A percentile compares a stretch with the other conserved stretches of the same genome.
phyloP scores from a whole-genome alignment of 257 asterid species.

The Gentiana straminea region DNA sequence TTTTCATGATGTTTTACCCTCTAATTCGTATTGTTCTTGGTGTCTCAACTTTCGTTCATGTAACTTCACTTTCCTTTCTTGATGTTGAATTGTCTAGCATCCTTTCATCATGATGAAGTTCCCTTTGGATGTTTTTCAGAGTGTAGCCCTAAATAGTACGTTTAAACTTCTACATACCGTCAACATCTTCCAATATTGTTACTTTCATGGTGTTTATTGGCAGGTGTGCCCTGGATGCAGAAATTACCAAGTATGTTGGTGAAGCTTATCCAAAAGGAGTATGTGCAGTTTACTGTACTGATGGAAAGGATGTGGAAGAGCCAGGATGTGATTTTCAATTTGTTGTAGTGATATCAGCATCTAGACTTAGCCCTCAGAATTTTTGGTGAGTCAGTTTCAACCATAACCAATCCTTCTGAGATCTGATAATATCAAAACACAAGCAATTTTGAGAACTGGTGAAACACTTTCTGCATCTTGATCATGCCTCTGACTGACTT shows the following conservation, averaged over 20 bases:
- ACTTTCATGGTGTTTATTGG: constrained; percentile 10
- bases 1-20: no score
- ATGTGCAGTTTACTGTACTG: constrained; percentile 68
- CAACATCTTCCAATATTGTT: constrained; percentile 5
- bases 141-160: neutral
- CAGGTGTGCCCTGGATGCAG: constrained; percentile 84
- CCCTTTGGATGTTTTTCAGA: neutral
- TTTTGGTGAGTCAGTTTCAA: constrained; percentile 51
- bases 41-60: no score
- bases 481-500: no score
- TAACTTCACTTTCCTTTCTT: neutral
- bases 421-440: no score
- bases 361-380: constrained; percentile 88
- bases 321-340: constrained; percentile 81
- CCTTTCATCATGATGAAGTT: no score
- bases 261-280: constrained; percentile 90
- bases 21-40: no score
- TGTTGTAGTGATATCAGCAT: constrained; percentile 87
- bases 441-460: no score
- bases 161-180: neutral
- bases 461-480: no score
- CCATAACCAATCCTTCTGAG: no score
- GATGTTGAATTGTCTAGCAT: neutral
- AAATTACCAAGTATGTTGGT: constrained; percentile 66
- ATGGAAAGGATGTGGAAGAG: constrained; percentile 80